These are phyloP conservation scores for Diplodia mutila DNA, from an alignment of 2,329 filamentous ascomycete species.

Conservation along the genomic window DNA sequence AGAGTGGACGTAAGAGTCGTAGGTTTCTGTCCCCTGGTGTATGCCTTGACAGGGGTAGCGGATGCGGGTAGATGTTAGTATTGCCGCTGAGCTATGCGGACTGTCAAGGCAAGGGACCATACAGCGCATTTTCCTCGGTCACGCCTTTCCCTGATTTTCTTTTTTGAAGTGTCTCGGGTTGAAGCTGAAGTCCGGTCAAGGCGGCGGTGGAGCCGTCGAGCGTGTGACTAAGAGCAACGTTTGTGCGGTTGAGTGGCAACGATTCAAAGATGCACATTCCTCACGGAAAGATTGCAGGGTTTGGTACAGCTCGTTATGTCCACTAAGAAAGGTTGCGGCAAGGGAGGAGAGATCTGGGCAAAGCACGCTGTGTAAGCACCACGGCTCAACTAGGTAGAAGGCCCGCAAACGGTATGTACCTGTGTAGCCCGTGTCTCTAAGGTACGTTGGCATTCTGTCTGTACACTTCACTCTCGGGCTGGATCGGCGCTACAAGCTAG, in stretches of 20 bases:
- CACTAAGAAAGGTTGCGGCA: neutral
- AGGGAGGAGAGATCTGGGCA: neutral
- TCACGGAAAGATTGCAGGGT: neutral
- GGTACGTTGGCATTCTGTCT: neutral
- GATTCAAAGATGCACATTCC: neutral
- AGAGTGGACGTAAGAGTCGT: neutral
- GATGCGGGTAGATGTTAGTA: neutral
- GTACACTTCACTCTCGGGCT: neutral
- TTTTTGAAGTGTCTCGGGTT: constrained; percentile 7
- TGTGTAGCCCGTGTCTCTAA: neutral
- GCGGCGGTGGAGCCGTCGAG: neutral
- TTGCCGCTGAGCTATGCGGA: neutral
- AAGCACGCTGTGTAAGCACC: neutral
- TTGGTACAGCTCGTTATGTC: neutral
- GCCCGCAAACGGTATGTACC: neutral
- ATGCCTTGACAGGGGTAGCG: neutral
- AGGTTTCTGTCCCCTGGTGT: neutral
- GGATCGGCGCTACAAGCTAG: neutral
- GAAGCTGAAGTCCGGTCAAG: neutral
- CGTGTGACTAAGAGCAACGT: neutral
- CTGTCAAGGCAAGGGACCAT: neutral
- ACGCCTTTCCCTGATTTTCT: neutral
- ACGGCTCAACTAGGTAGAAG: neutral
- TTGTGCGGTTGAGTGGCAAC: too few relatives aligned
- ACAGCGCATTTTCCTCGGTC: neutral